Conservation (phyloP, 257 asterid genomes). For the Eucommia ulmoides region DNA sequence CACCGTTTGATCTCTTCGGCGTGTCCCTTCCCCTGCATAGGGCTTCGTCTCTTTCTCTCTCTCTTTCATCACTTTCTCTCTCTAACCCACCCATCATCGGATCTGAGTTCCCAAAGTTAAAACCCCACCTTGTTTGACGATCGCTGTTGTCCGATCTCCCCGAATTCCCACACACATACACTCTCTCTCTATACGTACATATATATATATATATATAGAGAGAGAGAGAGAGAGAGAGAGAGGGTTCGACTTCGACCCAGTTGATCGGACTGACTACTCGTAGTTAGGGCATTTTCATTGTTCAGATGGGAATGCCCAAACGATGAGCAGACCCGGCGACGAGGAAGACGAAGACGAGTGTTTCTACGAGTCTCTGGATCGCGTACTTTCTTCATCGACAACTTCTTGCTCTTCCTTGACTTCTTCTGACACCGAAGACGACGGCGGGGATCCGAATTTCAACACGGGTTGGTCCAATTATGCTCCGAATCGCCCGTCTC, state of each 20-base stretch:
- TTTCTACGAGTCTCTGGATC: constrained; percentile 72
- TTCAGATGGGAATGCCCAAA: constrained; percentile 23
- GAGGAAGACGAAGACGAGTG: constrained; percentile 49
- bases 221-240: neutral
- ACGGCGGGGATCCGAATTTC: constrained; percentile 6
- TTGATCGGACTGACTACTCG: neutral
- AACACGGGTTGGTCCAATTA: constrained; percentile 18
- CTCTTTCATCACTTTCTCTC: constrained; percentile 9
- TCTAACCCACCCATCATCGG: constrained; percentile 35
- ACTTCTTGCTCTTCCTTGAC: constrained; percentile 58
- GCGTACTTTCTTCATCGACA: constrained; percentile 58
- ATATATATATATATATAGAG: neutral
- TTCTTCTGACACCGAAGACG: constrained; percentile 38
- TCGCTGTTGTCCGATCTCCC: constrained; percentile 48
- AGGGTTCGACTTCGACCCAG: neutral
- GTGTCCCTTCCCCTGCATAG: neutral
- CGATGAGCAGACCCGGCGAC: constrained; percentile 59
- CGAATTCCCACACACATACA: constrained; percentile 3
- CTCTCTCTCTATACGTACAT: constrained; percentile 3
- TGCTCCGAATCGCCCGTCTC: constrained; percentile 12
- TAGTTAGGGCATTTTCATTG: constrained; percentile 14
- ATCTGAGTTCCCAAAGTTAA: constrained; percentile 47
- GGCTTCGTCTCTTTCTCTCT: constrained; percentile 9
- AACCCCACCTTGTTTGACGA: constrained; percentile 16
- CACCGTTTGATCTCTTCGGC: constrained; percentile 20